Conservation (phyloP, 495 filamentous ascomycete species). For the Penicillium nucicola region DNA sequence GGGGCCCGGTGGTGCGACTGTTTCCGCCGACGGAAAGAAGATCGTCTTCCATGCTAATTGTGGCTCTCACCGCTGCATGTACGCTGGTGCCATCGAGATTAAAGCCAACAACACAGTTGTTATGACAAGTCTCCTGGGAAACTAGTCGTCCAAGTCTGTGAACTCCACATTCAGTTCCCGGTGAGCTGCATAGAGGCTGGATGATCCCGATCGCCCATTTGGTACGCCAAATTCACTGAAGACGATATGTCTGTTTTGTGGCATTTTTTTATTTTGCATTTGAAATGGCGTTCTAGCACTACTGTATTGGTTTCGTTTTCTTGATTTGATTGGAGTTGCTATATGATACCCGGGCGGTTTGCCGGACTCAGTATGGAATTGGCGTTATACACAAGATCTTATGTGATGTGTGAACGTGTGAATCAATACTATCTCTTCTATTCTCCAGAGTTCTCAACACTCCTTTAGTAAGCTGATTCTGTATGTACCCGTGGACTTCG, state of each 20-base stretch:
- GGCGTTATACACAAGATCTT: too few species aligned
- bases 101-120: constrained; percentile 14
- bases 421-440: too few species aligned
- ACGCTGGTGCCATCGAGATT: constrained; percentile 27
- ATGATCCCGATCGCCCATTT: not conserved
- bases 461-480: too few species aligned
- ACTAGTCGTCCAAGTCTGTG: not conserved
- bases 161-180: constrained; percentile 1
- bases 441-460: too few species aligned
- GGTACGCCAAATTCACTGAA: not conserved
- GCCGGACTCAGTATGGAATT: too few species aligned
- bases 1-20: constrained; percentile 52
- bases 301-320: too few species aligned
- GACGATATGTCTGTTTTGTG: not conserved
- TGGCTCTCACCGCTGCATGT: constrained; percentile 31
- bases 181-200: not conserved
- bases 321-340: too few species aligned
- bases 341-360: too few species aligned
- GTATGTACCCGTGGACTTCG: too few species aligned
- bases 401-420: too few species aligned
- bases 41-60: constrained; percentile 55
- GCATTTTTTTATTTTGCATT: not conserved
- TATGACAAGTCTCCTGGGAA: constrained; percentile 4
- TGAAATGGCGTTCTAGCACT: not conserved
- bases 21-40: constrained; percentile 36